These are phyloP conservation scores for Solanum ahanhuiri DNA, from an alignment of 257 asterid genomes.

Conservation along the genomic window DNA sequence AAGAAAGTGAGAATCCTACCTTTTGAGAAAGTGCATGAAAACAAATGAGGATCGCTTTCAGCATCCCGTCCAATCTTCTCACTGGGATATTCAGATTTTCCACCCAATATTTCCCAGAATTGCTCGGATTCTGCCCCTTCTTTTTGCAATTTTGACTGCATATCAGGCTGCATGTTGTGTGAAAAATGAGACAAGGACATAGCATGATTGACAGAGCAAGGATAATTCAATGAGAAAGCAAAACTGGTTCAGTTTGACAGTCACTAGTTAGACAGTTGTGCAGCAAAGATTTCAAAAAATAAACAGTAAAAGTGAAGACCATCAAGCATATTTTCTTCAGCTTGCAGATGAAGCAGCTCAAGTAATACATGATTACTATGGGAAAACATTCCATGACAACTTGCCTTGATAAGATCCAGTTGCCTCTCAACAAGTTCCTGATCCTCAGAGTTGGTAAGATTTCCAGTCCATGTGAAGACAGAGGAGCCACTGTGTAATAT, in stretches of 20 bases:
- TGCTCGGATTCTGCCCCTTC: slow-evolving; percentile 96
- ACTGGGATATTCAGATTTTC: slow-evolving; percentile 94
- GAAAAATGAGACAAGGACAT: background rate
- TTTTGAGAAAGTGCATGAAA: slow-evolving; percentile 68
- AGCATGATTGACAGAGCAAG: background rate
- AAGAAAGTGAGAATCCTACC: slow-evolving; percentile 27
- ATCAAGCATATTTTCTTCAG: background rate
- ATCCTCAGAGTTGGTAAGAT: slow-evolving; percentile 73
- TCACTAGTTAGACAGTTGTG: background rate
- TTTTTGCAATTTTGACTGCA: slow-evolving; percentile 75
- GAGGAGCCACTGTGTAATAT: slow-evolving; percentile 78
- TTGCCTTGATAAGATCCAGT: slow-evolving; percentile 87
- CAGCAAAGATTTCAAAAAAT: background rate
- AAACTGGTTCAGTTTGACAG: background rate
- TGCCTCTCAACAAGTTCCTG: slow-evolving; percentile 96
- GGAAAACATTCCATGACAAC: background rate
- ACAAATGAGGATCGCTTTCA: slow-evolving; percentile 87
- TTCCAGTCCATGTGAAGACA: slow-evolving; percentile 86
- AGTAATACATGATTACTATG: background rate
- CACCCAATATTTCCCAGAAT: slow-evolving; percentile 92
- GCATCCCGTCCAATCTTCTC: slow-evolving; percentile 73
- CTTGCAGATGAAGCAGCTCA: background rate
- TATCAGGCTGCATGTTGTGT: slow-evolving; percentile 61
- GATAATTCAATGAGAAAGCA: background rate
- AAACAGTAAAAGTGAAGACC: background rate